Conservation (phyloP, 2,329 filamentous ascomycete species). For the Venturia effusa region DNA sequence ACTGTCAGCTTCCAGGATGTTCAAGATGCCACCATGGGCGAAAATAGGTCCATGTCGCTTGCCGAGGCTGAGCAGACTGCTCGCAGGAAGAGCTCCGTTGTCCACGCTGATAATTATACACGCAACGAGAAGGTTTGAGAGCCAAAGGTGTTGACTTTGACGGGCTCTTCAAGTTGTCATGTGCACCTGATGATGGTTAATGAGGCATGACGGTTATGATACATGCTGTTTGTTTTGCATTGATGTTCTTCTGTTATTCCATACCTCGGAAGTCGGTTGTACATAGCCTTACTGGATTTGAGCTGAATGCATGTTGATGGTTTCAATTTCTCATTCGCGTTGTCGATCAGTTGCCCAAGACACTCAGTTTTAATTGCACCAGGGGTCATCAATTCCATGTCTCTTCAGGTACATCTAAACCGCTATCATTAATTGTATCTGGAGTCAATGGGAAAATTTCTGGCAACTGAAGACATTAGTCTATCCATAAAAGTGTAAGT, state of each 20-base stretch:
- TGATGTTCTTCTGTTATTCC: too few relatives aligned
- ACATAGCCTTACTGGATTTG: neutral
- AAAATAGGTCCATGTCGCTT: conserved; percentile 17
- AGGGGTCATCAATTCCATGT: too few relatives aligned
- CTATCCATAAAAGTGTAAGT: too few relatives aligned
- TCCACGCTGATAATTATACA: neutral
- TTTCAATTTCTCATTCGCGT: too few relatives aligned
- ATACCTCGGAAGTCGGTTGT: neutral
- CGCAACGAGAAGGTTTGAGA: neutral
- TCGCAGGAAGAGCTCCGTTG: conserved; percentile 4
- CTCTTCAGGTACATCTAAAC: too few relatives aligned
- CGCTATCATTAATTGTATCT: too few relatives aligned
- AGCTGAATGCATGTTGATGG: too few relatives aligned
- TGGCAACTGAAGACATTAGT: too few relatives aligned
- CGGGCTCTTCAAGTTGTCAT: neutral
- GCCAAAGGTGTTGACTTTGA: neutral
- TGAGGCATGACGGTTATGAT: neutral
- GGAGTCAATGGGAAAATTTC: too few relatives aligned
- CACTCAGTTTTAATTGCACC: too few relatives aligned
- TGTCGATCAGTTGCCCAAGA: too few relatives aligned
- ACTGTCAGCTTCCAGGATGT: conserved; percentile 23
- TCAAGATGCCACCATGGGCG: conserved; percentile 15
- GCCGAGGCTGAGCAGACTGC: conserved; percentile 14
- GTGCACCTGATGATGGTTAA: neutral
- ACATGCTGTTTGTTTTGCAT: too few relatives aligned